Base-by-base conservation (phyloP, 768 basidiomycete genomes). In the Suillus fuscotomentosus region DNA sequence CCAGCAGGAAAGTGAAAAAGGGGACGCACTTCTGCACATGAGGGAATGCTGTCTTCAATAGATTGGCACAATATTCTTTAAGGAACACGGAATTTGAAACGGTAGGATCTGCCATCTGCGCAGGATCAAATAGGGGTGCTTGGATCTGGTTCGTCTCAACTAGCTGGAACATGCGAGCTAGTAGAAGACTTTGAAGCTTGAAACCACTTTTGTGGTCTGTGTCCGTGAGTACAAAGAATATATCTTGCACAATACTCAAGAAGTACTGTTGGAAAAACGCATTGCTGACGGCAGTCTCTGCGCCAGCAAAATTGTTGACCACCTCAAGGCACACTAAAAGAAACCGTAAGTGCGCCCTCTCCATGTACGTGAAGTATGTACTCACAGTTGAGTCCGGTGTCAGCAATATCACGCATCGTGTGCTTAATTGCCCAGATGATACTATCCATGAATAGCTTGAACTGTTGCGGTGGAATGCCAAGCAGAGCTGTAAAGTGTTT, bases 401-500 rank as follows among this genome's bases (percentile, higher is more conserved):
- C 97, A 5, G 95, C 94, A 66, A 99, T 97, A 76, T 99, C 97
- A 62, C 97, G 87, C 94, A 97, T 95, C 17, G 94, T 98, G 80
- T 99, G 97, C 77, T 99, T 99, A 82, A 98, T 97, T n/a, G 95
- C 97, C 97, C 97, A 99, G 60, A 97, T 90, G 68, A 98, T 92
- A 65, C 94, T 95, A 76, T 99, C 97, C 88, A 97, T 98, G 77
- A 97, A 92, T 65, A 99, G 80, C 80, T 97, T 98, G 85, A 99
- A 98, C 78, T 97, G 94, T 54, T 84, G 78, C 11, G 95, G 91
- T n/a, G 95, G 94, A 65, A 97, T 84, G 31, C 86, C 87, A 63
- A 97, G 84, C 54, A 98, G 80, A 7, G 95, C 95, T 92, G 66
- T 43, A 60, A 62, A 67, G 45, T 36, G 61, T 41, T 63, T 57